Evolutionary conservation across 2,329 filamentous ascomycete species (phyloP), one percentile per base, ranked within the genome.

Genomic region (Chalaropsis ovoidea): DNA sequence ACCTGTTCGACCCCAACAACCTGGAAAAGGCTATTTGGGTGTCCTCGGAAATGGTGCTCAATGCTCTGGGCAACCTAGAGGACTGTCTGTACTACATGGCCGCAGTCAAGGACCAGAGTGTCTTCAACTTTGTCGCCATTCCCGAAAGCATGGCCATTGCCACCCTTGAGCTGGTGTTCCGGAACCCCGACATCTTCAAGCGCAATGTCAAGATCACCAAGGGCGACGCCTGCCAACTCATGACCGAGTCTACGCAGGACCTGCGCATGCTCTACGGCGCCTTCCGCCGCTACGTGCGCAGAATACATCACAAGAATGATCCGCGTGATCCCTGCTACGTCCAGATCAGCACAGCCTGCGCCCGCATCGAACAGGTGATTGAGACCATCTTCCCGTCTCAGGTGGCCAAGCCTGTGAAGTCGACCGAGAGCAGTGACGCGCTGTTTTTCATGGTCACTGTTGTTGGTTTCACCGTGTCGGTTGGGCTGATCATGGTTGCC

Each of bases 61-160:
- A 94, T 71, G 90, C 93, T 4, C 80, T 99, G 54, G 85, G 86
- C 72, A 89, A 95, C 70, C 88, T 84, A 3, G 91, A 96, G 69
- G 91, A 97, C 73, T 97, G 93, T 74, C 77, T 99, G n/a, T 96
- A 92, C 79, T 99, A 97, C 78, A 90, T 99, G 79, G 93, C 93
- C 4, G 94, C 89, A 60, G 85, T 99, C 69, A 87, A 87, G 70
- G 94, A 99, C 73, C 94, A 99, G 78, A 95, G 90, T 73, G 90
- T 96, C 31, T 99, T 99, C 84, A 99, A 99, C 81, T 99, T 99
- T 75, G 91, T 91, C 61, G 93, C 93, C 66, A 99, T 99, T 69
- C 94, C 94, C 1, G 94, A 99, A 76, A 81, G 86, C 69, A 99
- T 99, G 94, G 94, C 93, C 64, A 96, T 99, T 74, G 93, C 94